Evolutionary conservation across 1,284 basidiomycete genomes (phyloP).

Genomic region (Apiotrichum mycotoxinovorans): DNA sequence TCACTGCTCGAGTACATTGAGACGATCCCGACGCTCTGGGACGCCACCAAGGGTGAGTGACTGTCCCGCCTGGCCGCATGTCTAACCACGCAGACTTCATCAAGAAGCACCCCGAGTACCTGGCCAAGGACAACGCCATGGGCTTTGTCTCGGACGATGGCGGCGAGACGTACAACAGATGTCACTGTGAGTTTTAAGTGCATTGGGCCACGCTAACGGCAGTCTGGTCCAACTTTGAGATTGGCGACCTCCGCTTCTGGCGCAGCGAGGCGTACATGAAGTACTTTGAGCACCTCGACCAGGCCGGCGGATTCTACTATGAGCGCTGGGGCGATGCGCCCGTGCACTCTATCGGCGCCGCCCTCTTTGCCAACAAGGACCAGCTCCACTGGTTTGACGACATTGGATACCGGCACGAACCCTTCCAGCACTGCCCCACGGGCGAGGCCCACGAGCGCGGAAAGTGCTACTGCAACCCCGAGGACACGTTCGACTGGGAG

Average conservation of each 20-base stretch:
- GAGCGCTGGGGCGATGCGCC: slow-evolving; percentile 77
- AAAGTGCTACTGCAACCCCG: slow-evolving; percentile 48
- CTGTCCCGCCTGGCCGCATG: slow-evolving; percentile 12
- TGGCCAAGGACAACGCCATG: slow-evolving; percentile 68
- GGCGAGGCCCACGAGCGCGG: slow-evolving; percentile 46
- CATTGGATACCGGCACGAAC: slow-evolving; percentile 51
- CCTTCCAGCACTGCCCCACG: slow-evolving; percentile 50
- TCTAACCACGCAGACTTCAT: slow-evolving; percentile 60
- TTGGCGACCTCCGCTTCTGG: slow-evolving; percentile 72
- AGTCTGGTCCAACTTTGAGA: slow-evolving; percentile 85
- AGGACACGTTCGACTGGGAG: slow-evolving; percentile 50
- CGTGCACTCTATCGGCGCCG: slow-evolving; percentile 74
- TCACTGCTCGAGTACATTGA: slow-evolving; percentile 71
- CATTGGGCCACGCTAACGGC: slow-evolving; percentile 3
- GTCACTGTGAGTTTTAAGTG: slow-evolving; percentile 76
- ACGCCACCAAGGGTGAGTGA: slow-evolving; percentile 59
- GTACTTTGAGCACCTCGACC: slow-evolving; percentile 74
- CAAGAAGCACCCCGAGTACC: slow-evolving; percentile 61
- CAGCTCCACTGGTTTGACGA: slow-evolving; percentile 70
- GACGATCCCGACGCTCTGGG: slow-evolving; percentile 76
- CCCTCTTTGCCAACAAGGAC: slow-evolving; percentile 65
- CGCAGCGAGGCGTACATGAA: slow-evolving; percentile 68
- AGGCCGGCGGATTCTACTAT: slow-evolving; percentile 77
- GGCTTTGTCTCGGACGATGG: slow-evolving; percentile 69
- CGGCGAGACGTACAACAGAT: slow-evolving; percentile 69